Base-by-base conservation (phyloP, 2,329 filamentous ascomycete species). In the Curvularia lunata region DNA sequence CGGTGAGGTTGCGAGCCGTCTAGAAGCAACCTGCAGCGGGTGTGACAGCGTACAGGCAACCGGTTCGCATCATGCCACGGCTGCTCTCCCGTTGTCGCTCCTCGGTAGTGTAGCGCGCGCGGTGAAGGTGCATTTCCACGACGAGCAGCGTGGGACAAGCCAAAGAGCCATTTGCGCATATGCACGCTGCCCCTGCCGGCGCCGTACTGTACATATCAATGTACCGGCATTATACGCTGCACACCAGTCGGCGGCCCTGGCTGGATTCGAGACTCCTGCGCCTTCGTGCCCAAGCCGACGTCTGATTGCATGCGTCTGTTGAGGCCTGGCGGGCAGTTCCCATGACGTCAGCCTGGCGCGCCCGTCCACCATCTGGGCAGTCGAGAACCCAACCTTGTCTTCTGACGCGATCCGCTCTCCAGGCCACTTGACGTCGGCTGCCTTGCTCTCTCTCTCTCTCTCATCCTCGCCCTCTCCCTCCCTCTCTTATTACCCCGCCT, bases 41-140 rank as follows among this genome's bases (percentile, higher is more conserved):
- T 54, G 56, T 42, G 53, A 42, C 54, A 51, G 51, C 50, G 34
- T 57, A 41, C 45, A 52, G 59, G 53, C 18, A 60, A 60, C 50
- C 56, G 40, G 63, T 66, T 66, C 63, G 63, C 63, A 62, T 59
- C 27, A 56, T 49, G 34, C 42, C 38, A 58, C 46, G 54, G 49
- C 48, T 54, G 56, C 43, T 52, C 61, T 40, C 40, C 54, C 42
- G 56, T 10, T 25, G 21, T 38, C 19, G 38, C 46, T 49, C 43
- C 45, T 25, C 41, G 21, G 51, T 54, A 58, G 5, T 30, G 27
- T 30, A 30, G 27, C 12, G 38, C 37, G 58, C 63, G 58, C 61
- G 58, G 56, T 62, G 61, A 59, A 49, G 28, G 34, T 21, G 21
- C 25, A 25, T 25, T 5, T 23, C 8, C 28, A 9, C 27, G 23